Percentiles rank a stretch among this genome's conserved stretches.
Evolutionary conservation across 306 rosid species (phyloP).

Genomic region (Abrus pulchellus): DNA sequence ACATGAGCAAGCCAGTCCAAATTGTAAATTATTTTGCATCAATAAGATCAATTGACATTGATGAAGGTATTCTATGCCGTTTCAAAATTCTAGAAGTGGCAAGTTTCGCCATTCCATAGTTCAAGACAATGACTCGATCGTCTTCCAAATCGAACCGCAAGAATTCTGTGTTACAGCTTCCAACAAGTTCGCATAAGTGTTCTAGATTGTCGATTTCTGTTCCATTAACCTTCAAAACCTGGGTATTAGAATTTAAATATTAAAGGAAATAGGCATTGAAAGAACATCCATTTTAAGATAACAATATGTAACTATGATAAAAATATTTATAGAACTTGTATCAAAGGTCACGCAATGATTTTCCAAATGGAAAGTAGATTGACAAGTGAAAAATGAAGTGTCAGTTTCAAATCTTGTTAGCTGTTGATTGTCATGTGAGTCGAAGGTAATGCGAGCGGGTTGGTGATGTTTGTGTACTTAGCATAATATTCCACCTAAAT

Average conservation of each 20-base stretch:
- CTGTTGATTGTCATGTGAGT: too few relatives aligned
- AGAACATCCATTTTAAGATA: neutral
- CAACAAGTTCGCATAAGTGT: constrained; percentile 81
- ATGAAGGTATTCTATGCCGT: constrained; percentile 85
- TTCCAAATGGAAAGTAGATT: neutral
- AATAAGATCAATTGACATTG: constrained; percentile 71
- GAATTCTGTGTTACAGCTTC: constrained; percentile 62
- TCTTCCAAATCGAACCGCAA: constrained; percentile 90
- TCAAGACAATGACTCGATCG: constrained; percentile 81
- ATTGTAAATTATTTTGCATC: constrained; percentile 45
- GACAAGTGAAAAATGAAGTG: neutral
- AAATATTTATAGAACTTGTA: neutral
- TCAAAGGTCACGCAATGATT: too few relatives aligned
- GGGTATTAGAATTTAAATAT: constrained; percentile 42
- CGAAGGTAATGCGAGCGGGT: too few relatives aligned
- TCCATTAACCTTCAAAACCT: constrained; percentile 88
- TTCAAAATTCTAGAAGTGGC: constrained; percentile 77
- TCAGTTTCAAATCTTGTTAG: too few relatives aligned
- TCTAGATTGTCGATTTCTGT: constrained; percentile 72
- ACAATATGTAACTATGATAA: constrained; percentile 9
- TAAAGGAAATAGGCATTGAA: constrained; percentile 22
- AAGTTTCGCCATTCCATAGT: constrained; percentile 65
- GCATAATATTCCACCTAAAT: too few relatives aligned
- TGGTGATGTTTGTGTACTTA: too few relatives aligned
- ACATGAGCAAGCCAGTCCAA: constrained; percentile 34